Percentiles rank a stretch among this genome's conserved stretches.
phyloP scores from a whole-genome alignment of 345 rosid species.

The Eucalyptus virginea region DNA sequence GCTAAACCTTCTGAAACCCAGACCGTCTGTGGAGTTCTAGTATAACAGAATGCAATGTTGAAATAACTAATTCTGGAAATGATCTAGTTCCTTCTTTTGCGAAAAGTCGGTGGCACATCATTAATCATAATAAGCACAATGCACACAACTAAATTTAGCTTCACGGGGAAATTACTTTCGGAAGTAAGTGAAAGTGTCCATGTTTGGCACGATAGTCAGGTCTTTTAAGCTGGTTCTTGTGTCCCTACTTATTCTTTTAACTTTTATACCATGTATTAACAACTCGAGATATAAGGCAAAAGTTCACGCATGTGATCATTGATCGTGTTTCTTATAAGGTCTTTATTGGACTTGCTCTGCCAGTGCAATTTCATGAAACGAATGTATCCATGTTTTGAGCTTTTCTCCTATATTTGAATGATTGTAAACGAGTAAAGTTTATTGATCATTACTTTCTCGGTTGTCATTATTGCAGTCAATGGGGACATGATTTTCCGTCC shows the following conservation, averaged over 20 bases:
- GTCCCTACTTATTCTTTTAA: not conserved
- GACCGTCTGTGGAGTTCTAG: no score
- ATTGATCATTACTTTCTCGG: not conserved
- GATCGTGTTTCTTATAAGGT: not conserved
- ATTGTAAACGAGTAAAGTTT: not conserved
- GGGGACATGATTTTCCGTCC: constrained; percentile 99
- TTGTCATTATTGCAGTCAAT: constrained; percentile 46
- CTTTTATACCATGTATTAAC: not conserved
- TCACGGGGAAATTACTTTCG: not conserved
- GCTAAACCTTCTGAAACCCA: no score
- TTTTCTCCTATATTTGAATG: not conserved
- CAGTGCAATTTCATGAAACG: not conserved
- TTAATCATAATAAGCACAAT: no score
- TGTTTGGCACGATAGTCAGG: not conserved
- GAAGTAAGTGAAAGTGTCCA: not conserved
- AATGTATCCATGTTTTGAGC: not conserved
- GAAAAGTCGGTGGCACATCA: no score
- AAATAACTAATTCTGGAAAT: no score
- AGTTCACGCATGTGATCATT: not conserved
- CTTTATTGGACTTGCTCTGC: not conserved
- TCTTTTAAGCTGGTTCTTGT: not conserved
- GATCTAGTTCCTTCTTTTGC: no score
- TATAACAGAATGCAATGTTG: no score
- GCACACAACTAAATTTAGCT: not conserved
- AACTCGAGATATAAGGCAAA: not conserved